Conservation (phyloP, 179 eudicot genomes). For the Beta corolliflora region DNA sequence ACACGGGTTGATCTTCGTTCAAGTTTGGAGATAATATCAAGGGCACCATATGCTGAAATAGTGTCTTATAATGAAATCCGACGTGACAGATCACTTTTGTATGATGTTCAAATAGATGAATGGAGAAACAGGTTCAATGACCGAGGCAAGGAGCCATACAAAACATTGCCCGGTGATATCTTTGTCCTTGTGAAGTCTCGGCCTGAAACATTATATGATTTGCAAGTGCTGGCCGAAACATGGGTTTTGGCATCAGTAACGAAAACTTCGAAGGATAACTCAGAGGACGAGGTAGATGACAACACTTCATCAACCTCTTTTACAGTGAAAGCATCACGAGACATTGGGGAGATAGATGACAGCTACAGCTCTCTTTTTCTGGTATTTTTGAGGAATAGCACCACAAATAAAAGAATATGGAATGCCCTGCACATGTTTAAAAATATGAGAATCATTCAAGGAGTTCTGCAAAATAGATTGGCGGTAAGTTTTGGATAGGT, state of each 20-base stretch:
- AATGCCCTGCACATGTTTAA: conserved; percentile 40
- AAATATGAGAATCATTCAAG: conserved; percentile 43
- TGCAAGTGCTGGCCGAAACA: conserved; percentile 42
- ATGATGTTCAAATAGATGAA: conserved; percentile 44
- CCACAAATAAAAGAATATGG: conserved; percentile 64
- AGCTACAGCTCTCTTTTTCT: conserved; percentile 41
- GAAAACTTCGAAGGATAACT: conserved; percentile 17
- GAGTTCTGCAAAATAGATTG: conserved; percentile 22
- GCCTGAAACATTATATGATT: conserved; percentile 45
- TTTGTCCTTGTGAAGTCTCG: conserved; percentile 44
- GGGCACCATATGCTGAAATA: conserved; percentile 71
- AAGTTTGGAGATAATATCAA: conserved; percentile 46
- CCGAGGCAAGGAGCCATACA: conserved; percentile 57
- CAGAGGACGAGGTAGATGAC: conserved; percentile 34
- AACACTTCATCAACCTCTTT: conserved; percentile 37
- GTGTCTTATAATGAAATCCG: conserved; percentile 25
- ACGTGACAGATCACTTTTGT: conserved; percentile 11
- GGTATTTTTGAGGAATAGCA: conserved; percentile 50
- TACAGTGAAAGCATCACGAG: conserved; percentile 36
- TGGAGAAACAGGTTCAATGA: conserved; percentile 60
- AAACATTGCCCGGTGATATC: conserved; percentile 73
- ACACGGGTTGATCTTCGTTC: conserved; percentile 56
- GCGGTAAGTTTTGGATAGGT: conserved; percentile 20
- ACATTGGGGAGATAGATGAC: conserved; percentile 32
- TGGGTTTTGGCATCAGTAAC: conserved; percentile 55